Percentiles rank a stretch among this genome's conserved stretches.
Evolutionary conservation across 2,329 filamentous ascomycete species (phyloP).

Genomic region (Pseudopyricularia javanii): DNA sequence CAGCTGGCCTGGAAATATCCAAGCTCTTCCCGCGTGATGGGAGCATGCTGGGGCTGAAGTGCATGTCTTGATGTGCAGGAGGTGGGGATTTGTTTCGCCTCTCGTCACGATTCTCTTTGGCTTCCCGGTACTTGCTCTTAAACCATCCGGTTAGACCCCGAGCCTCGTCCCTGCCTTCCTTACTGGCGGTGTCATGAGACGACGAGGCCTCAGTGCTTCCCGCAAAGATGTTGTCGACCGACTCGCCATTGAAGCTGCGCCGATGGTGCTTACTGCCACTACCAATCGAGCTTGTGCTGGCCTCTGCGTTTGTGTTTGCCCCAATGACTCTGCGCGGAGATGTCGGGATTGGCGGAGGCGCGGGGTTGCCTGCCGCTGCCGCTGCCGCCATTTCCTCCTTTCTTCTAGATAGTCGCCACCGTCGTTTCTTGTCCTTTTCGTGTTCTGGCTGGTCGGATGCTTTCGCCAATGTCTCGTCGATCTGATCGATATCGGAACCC

Average conservation of each 20-base stretch:
- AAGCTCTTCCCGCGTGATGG: slow-evolving; percentile 32
- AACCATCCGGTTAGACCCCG: slow-evolving; percentile 46
- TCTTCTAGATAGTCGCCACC: slow-evolving; percentile 60
- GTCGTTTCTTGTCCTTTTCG: slow-evolving; percentile 58
- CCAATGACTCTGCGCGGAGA: slow-evolving; percentile 38
- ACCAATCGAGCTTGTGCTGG: slow-evolving; percentile 56
- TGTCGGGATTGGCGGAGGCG: neutral
- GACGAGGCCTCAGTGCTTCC: slow-evolving; percentile 24
- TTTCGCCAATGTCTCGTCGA: slow-evolving; percentile 39
- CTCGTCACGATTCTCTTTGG: slow-evolving; percentile 42
- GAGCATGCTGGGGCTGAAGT: slow-evolving; percentile 18
- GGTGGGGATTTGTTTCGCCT: slow-evolving; percentile 45
- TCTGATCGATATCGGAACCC: slow-evolving; percentile 65
- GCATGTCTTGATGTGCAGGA: slow-evolving; percentile 16
- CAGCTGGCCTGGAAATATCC: slow-evolving; percentile 26
- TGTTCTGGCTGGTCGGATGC: slow-evolving; percentile 17
- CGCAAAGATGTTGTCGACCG: slow-evolving; percentile 13
- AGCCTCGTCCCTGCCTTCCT: slow-evolving; percentile 28
- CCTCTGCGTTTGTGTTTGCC: slow-evolving; percentile 49
- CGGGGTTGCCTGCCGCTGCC: neutral
- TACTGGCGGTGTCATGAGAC: slow-evolving; percentile 20
- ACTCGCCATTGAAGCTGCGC: slow-evolving; percentile 39
- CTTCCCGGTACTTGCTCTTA: slow-evolving; percentile 46
- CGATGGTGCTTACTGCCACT: slow-evolving; percentile 40
- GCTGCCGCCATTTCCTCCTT: slow-evolving; percentile 39